Evolutionary conservation across 148 eudicot species (phyloP).

Genomic region (Nepenthes mirabilis): DNA sequence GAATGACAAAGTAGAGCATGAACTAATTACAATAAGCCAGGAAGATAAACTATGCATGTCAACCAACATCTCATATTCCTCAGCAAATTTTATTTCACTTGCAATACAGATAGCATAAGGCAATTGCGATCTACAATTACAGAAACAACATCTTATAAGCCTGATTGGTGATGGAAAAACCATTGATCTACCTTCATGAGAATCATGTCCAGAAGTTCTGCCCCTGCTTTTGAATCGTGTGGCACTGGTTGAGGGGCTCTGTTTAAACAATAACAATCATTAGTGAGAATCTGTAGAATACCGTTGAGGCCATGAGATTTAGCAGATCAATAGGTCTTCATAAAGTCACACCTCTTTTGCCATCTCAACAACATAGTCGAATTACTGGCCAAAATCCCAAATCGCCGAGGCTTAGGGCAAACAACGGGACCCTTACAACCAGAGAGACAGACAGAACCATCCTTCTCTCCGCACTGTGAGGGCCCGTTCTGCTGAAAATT

Average conservation of each 20-base stretch:
- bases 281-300: neutral
- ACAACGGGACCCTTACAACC: constrained; percentile 15
- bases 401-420: constrained; percentile 20
- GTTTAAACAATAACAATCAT: neutral
- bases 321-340: neutral
- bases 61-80: no score
- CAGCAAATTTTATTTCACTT: no score
- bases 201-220: constrained; percentile 42
- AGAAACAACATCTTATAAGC: neutral
- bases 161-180: neutral
- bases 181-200: constrained; percentile 26
- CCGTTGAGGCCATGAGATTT: neutral
- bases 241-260: constrained; percentile 25
- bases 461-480: constrained; percentile 8
- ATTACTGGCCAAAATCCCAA: constrained; percentile 10
- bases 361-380: constrained; percentile 5
- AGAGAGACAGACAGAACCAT: constrained; percentile 7
- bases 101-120: no score
- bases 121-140: neutral
- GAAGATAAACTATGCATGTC: no score
- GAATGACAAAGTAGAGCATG: no score
- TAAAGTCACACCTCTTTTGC: constrained; percentile 7
- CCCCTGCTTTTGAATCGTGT: constrained; percentile 33
- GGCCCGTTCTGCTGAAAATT: constrained; percentile 5
- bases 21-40: no score